These are phyloP conservation scores for Stenocarpella maydis DNA, from an alignment of 2,329 filamentous ascomycete genomes.

Conservation along the genomic window DNA sequence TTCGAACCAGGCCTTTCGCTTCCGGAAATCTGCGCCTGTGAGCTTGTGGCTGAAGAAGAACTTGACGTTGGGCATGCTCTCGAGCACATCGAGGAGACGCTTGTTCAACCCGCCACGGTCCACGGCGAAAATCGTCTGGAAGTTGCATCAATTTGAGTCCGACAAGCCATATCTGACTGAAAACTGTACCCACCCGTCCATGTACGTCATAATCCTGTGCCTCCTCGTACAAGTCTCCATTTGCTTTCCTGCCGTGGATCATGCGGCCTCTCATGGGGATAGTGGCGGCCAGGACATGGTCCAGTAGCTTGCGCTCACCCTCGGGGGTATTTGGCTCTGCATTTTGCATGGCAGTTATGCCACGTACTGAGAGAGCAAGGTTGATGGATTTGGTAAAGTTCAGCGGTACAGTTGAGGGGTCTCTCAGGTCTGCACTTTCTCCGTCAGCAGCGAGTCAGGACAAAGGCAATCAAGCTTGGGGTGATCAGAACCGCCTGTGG, in stretches of 20 bases:
- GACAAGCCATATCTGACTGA: not conserved
- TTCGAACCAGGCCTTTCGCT: slow-evolving; percentile 89
- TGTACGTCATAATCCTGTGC: slow-evolving; percentile 92
- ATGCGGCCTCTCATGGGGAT: slow-evolving; percentile 96
- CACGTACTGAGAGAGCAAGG: slow-evolving; percentile 89
- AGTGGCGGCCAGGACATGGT: slow-evolving; percentile 77
- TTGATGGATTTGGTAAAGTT: slow-evolving; percentile 99
- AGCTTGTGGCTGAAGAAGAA: slow-evolving; percentile 95
- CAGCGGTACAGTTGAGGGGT: slow-evolving; percentile 81
- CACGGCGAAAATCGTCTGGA: slow-evolving; percentile 81
- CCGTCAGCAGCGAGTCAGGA: slow-evolving; percentile 6
- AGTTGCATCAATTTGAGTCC: not conserved
- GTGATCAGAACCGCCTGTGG: not conserved
- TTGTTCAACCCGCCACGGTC: slow-evolving; percentile 87
- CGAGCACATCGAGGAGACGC: slow-evolving; percentile 82
- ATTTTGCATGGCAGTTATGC: slow-evolving; percentile 85
- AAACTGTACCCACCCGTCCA: slow-evolving; percentile 70
- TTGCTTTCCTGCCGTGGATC: slow-evolving; percentile 79
- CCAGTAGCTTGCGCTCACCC: slow-evolving; percentile 71
- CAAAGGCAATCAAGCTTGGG: not conserved
- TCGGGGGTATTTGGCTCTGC: slow-evolving; percentile 47
- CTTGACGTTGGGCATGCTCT: slow-evolving; percentile 85
- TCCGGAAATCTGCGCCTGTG: slow-evolving; percentile 84
- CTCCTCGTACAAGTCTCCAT: slow-evolving; percentile 75
- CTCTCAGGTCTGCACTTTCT: slow-evolving; percentile 75